Base-by-base conservation (phyloP, 371 early-diverging fungal species). In the Syncephalastrum monosporum region DNA sequence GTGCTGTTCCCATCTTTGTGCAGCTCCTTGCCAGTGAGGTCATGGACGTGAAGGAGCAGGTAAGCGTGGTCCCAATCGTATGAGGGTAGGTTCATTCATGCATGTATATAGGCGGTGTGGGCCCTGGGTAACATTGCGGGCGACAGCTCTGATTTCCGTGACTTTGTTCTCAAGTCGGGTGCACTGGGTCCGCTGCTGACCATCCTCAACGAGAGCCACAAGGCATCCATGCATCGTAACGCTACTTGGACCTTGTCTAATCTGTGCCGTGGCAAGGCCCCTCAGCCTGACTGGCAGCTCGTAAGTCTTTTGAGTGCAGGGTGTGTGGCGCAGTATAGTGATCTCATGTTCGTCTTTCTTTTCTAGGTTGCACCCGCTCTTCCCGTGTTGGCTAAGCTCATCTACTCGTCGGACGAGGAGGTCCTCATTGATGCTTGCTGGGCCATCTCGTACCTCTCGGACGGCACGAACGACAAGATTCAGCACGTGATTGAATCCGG, bases 71-170 rank as follows among this genome's bases (percentile, higher is more conserved):
- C 16, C 16, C 48, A 92, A 87, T 95, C 96, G 55, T 98, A 99
- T 1, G 21, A 21, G 21, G 21, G 43, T 99, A 99, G 99, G 99
- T 99, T 13, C 86, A 33, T 33, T 33, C 38, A 42, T 42, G 19
- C 10, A 45, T 53, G n/a, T 56, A 14, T 16, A 21, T 50, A 92
- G 87, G 96, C 96, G 55, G 99, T 99, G 43, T 99, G 99, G 99
- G 99, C 99, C 12, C 86, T 99, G 47, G 99, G 99, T 60, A 99
- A 99, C 82, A 99, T 99, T 83, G 97, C 99, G 33, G 99, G 99
- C 56, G 99, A 99, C 82, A 90, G 91, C 65, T 91, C 99, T 51
- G 68, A 71, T 6, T 96, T 93, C 74, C 90, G 99, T 57, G 98
- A 99, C 75, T 87, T 78, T 69, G 97, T 99, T 16, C 83, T 99